A percentile compares a stretch with the other conserved stretches of the same genome.
These are phyloP conservation scores for Trichoderma asperelloides DNA, from an alignment of 495 filamentous ascomycete species.

Conservation along the genomic window DNA sequence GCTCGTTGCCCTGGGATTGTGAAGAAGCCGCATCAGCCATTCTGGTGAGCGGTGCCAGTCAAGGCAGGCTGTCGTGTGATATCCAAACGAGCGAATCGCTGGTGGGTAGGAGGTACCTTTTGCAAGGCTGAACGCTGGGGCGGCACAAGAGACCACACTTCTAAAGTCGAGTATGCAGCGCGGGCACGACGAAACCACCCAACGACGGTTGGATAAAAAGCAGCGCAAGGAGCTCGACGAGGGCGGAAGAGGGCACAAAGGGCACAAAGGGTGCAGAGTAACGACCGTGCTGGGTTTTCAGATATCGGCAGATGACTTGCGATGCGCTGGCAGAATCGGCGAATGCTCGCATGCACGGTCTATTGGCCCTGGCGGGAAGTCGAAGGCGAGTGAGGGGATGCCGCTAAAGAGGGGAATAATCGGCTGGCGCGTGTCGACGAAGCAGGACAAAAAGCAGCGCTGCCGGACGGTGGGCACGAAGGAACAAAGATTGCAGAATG, in stretches of 20 bases:
- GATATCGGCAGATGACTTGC: neutral
- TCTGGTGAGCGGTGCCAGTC: neutral
- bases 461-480: neutral
- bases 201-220: neutral
- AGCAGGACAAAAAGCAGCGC: neutral
- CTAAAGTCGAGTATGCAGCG: neutral
- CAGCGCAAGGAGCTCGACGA: neutral
- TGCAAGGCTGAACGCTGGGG: neutral
- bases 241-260: neutral
- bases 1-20: conserved; percentile 2
- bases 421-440: neutral
- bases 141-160: neutral
- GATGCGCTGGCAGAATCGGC: neutral
- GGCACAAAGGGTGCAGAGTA: neutral
- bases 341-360: conserved; percentile 5
- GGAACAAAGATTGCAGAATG: neutral
- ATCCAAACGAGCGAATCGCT: conserved; percentile 1
- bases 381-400: conserved; percentile 6
- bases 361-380: neutral
- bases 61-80: neutral
- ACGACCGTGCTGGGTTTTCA: neutral
- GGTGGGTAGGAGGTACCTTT: neutral
- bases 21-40: conserved; percentile 4
- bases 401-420: neutral
- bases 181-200: neutral